Base-by-base conservation (phyloP, 148 eudicot species). In the Diospyros lotus region DNA sequence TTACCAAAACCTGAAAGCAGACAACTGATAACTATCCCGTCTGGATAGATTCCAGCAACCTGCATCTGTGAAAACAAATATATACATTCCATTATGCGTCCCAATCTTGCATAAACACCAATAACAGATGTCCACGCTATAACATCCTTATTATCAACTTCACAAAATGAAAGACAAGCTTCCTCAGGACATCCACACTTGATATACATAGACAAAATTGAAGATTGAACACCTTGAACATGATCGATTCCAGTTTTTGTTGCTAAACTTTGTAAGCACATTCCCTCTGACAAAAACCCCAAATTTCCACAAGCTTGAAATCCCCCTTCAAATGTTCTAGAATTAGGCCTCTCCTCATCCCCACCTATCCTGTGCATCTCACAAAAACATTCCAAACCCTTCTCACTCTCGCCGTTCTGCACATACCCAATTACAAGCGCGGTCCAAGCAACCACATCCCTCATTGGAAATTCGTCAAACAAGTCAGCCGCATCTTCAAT, bases 241-340 rank as follows among this genome's bases (percentile, higher is more conserved):
- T 64, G 64, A 18, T 67, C 80, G 78, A 79, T 81, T 39, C 93
- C 97, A 65, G 58, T 78, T 79, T 92, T 92, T 13, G 88, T 46
- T 6, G 82, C 86, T 28, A 90, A 81, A 15, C 82, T 84, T 59
- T 92, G 97, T 72, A 92, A 84, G 69, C 90, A 88, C 69, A 64
- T 85, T 59, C 94, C 94, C 76, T 82, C 86, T 41, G 5, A 43
- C 81, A 87, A 78, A 43, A 75, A 86, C 68, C 83, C 85, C 83
- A 88, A 71, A 78, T 89, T 69, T 54, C 82, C 90, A 80, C 92
- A 89, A 4, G 93, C 93, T 81, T 83, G 86, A 69, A 91, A 85
- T 15, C 97, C 94, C 8, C 88, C 93, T 85, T 85, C 89, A 42
- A 91, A 73, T n/a, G 92, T 91, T 71, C 97, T 80, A 60, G 75